Percentiles rank a stretch among this genome's conserved stretches.
These are phyloP conservation scores for Sugiyamaella chiloensis DNA, from an alignment of 805 yeast species.

Conservation along the genomic window DNA sequence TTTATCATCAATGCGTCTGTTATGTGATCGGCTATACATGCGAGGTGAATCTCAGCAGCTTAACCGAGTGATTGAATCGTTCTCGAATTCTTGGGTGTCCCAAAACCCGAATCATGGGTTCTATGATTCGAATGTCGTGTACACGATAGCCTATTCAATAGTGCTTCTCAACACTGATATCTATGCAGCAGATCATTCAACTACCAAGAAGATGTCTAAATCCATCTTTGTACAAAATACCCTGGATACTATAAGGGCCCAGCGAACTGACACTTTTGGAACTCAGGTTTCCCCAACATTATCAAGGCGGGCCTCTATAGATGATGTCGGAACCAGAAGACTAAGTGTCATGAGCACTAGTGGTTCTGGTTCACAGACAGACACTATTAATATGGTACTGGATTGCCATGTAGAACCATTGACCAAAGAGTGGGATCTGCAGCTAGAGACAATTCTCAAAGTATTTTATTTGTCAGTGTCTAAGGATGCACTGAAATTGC, in stretches of 20 bases:
- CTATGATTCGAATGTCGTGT: slow-evolving; percentile 55
- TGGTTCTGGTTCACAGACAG: slow-evolving; percentile 4
- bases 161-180: slow-evolving; percentile 74
- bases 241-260: slow-evolving; percentile 39
- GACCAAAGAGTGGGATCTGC: slow-evolving; percentile 26
- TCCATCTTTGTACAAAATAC: slow-evolving; percentile 51
- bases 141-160: slow-evolving; percentile 68
- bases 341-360: not conserved
- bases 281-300: not conserved
- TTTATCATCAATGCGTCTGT: slow-evolving; percentile 51
- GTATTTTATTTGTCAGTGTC: slow-evolving; percentile 26
- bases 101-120: slow-evolving; percentile 47
- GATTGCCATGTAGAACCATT: slow-evolving; percentile 16
- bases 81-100: slow-evolving; percentile 60
- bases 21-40: slow-evolving; percentile 67
- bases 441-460: slow-evolving; percentile 24
- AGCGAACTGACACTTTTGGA: slow-evolving; percentile 4
- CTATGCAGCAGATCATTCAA: slow-evolving; percentile 48
- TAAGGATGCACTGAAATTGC: slow-evolving; percentile 26
- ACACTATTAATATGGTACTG: slow-evolving; percentile 19
- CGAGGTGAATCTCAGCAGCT: slow-evolving; percentile 82
- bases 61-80: slow-evolving; percentile 66
- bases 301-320: not conserved
- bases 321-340: slow-evolving; percentile 1
- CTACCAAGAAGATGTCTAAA: slow-evolving; percentile 37